Base-by-base conservation (phyloP, 208 protist genomes). In the Leishmania turanica region DNA sequence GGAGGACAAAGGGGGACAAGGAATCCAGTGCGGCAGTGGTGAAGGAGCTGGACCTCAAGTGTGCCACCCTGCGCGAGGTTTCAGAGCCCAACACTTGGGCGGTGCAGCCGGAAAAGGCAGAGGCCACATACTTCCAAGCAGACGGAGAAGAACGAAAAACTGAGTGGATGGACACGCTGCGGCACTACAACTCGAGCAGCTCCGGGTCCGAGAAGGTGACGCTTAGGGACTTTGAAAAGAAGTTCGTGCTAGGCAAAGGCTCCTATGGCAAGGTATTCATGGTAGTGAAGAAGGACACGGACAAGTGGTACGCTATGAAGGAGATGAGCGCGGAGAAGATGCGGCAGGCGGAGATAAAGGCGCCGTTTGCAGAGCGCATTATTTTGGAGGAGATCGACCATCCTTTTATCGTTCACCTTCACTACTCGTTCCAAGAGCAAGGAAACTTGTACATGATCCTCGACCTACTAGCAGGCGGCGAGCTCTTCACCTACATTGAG, bases 351-450 rank as follows among this genome's bases (percentile, higher is more conserved):
- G 82, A 86, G 75, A 81, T 86, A 11, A 81, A 78, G 54, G 66
- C 82, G 21, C 82, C 82, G 19, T 88, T 89, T 54, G 89, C 90
- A 54, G 97, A 99, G 85, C 96, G 97, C 70, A 87, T 88, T 56
- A 98, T 99, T 81, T 79, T 99, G n/a, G 84, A 97, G 77, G 89
- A 85, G 19, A 97, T 99, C 65, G 90, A 94, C 56, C 97, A 99
- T 85, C 97, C 97, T 42, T 99, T 98, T 80, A 96, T 99, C 72
- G 97, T 99, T 2, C 90, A 86, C 68, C 91, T 99, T n/a, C 94
- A 98, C 81, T 99, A 98, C 84, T 95, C 98, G 21, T 99, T 99
- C 83, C 98, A 99, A 85, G 99, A 96, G 34, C 86, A 92, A 53
- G 91, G 92, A 37, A 90, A 90, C 75, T 82, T 99, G 37, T 99